Evolutionary conservation across 2,329 filamentous ascomycete genomes (phyloP), one percentile per base, ranked within the genome.

Genomic region (Pseudofabraea citricarpa): DNA sequence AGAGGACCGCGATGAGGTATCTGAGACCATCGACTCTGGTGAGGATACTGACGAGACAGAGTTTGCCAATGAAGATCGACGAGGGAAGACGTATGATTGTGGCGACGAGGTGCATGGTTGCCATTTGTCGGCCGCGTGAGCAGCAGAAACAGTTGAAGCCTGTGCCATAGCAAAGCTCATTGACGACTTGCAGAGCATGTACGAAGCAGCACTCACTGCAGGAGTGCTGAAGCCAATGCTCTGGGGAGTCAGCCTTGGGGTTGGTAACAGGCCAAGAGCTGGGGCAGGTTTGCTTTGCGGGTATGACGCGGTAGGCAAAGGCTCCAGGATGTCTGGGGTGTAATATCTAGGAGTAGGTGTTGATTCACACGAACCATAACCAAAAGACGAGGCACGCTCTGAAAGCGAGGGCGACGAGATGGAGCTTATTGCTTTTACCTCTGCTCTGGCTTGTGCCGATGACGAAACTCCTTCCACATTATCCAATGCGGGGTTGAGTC

Each of bases 1-100:
- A 51, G 79, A 83, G 50, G 77, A 72, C 48, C 73, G 73, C 29
- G 57, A 57, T 31, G 58, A 60, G 46, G 75, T 82, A 45, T 83
- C 80, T 46, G 80, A 83, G 36, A 83, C 65, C 79, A 83, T 83
- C 43, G 80, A 83, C 58, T 83, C 79, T 49, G 80, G 80, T 21
- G 80, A 83, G 46, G 80, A 83, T 24, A 75, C 73, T 22, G 75
- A 77, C 20, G 79, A 83, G 53, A 79, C 67, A 15, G 79, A 80
- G 57, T 74, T 80, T 59, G 78, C 79, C 47, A 83, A 73, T 13
- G 79, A 83, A 12, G 79, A 81, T 48, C 79, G 77, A 47, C 79
- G 79, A 27, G 68, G 64, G 2, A 69, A 66, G 40, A 66, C 58
- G 54, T 73, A 72, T 52, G 65, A 67, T 54, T 72, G 69, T 20